Percentiles rank a stretch among this genome's conserved stretches.
Conservation (phyloP, 73 alveolate species). For the Halteria grandinella region DNA sequence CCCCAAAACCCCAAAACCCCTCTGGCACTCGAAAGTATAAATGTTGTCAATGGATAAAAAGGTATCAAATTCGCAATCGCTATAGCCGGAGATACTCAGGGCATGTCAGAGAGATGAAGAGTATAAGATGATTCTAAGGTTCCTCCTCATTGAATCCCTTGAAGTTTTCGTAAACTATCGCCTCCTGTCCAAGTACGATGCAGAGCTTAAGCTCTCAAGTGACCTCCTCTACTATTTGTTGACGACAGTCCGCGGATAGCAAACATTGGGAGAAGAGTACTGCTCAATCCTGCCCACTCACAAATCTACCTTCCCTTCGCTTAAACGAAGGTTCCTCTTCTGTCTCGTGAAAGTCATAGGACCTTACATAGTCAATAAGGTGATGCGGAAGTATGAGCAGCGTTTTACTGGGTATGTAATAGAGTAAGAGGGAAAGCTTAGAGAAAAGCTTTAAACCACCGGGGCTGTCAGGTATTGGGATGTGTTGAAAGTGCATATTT, state of each 20-base stretch:
- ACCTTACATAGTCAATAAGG: conserved; percentile 7
- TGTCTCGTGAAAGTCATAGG: conserved; percentile 4
- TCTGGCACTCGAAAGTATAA: too few species aligned
- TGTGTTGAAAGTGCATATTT: neutral
- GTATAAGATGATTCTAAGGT: conserved; percentile 10
- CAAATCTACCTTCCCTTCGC: neutral
- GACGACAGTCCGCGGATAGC: neutral
- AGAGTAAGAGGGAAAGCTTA: neutral
- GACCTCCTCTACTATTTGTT: conserved; percentile 23
- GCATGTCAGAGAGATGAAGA: conserved; percentile 42
- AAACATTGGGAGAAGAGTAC: conserved; percentile 56
- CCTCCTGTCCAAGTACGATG: conserved; percentile 5
- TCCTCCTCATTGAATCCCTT: conserved; percentile 7
- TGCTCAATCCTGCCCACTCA: conserved; percentile 14
- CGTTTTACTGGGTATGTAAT: neutral
- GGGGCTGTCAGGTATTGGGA: neutral
- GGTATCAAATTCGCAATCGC: neutral
- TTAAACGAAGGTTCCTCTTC: neutral
- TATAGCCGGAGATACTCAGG: conserved; percentile 38
- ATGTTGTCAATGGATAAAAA: too few species aligned
- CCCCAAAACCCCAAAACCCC: too few species aligned
- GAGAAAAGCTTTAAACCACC: too few species aligned
- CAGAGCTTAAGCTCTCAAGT: conserved; percentile 10
- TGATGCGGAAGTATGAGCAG: neutral
- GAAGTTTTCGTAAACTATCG: conserved; percentile 35